Base-by-base conservation (phyloP, 2,329 filamentous ascomycete species). In the Neonectria punicea region DNA sequence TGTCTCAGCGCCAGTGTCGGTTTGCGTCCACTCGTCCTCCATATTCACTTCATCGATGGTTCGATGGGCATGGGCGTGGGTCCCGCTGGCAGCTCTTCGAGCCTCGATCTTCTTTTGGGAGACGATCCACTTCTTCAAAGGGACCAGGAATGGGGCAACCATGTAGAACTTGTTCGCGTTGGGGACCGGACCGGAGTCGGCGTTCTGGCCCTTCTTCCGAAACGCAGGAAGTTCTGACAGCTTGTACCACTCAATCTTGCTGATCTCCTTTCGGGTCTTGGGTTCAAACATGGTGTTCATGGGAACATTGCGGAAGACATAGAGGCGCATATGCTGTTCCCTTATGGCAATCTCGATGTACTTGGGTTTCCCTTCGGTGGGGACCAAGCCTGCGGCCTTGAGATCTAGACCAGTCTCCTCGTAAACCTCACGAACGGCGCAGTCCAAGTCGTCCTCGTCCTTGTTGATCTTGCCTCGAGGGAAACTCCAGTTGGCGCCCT, bases 381-480 rank as follows among this genome's bases (percentile, higher is more conserved):
- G 88, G 16, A 98, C 90, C 49, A 98, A 81, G 4, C 92, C 93
- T 25, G 94, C 92, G 36, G 86, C 86, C 34, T 85, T 86, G 57
- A 97, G 85, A 77, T 99, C 93, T 73, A 93, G 93, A 1, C 96
- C 96, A 0, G 96, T 99, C 82, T 99, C 96, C 79, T 99, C 96
- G 76, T 94, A 96, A 5, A 97, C 95, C 76, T 99, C 96, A 56
- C 96, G 89, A 56, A 98, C 87, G 25, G 97, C 96, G 79, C 97
- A 99, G 76, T 96, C 94, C 61, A 98, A 81, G 75, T 99, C 95
- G 65, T 93, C 90, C 79, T 99, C 96, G 74, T 97, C 93, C 80
- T 97, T 97, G 83, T 98, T 98, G 81, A 99, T 98, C 82, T 99
- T 99, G 43, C 96, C 97, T 55, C 95, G 85, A 0, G 96, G 96